These are phyloP conservation scores for Parietaria judaica DNA, from an alignment of 306 rosid genomes.

Conservation along the genomic window DNA sequence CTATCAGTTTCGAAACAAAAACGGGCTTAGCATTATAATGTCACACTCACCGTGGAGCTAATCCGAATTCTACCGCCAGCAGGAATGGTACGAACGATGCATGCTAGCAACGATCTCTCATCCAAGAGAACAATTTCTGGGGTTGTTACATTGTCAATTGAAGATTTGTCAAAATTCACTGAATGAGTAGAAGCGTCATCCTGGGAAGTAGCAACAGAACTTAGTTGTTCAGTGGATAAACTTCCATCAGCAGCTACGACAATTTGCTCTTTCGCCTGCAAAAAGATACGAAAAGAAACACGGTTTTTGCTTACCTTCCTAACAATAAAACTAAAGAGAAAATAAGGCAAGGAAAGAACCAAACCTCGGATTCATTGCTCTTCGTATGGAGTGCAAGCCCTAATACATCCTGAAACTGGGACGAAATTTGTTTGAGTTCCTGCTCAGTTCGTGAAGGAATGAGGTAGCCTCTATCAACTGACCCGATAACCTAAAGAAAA, in stretches of 20 bases:
- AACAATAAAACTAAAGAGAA: not conserved
- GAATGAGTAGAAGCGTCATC: constrained; percentile 35
- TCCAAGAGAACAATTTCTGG: constrained; percentile 58
- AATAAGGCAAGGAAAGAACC: not conserved
- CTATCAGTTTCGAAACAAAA: too few relatives aligned
- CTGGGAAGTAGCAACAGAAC: constrained; percentile 36
- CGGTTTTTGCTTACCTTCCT: constrained; percentile 9
- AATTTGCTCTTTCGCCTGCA: constrained; percentile 43
- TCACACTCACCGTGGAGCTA: constrained; percentile 62
- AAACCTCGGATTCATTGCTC: constrained; percentile 50
- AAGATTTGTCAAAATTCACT: constrained; percentile 37
- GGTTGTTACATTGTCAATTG: constrained; percentile 34
- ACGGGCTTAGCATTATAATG: not conserved
- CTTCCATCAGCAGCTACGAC: constrained; percentile 32
- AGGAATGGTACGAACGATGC: constrained; percentile 94
- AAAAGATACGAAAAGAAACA: constrained; percentile 12
- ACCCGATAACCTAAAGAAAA: constrained; percentile 39
- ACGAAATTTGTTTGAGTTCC: constrained; percentile 62
- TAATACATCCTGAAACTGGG: constrained; percentile 66
- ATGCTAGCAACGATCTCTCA: constrained; percentile 76
- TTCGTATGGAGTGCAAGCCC: constrained; percentile 52
- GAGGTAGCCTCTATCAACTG: constrained; percentile 46
- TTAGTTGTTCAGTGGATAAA: constrained; percentile 38
- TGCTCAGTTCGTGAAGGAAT: constrained; percentile 49
- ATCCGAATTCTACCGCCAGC: constrained; percentile 83